Evolutionary conservation across 305 asterid species (phyloP), one percentile per base, ranked within the genome.

Genomic region (Withania somnifera): DNA sequence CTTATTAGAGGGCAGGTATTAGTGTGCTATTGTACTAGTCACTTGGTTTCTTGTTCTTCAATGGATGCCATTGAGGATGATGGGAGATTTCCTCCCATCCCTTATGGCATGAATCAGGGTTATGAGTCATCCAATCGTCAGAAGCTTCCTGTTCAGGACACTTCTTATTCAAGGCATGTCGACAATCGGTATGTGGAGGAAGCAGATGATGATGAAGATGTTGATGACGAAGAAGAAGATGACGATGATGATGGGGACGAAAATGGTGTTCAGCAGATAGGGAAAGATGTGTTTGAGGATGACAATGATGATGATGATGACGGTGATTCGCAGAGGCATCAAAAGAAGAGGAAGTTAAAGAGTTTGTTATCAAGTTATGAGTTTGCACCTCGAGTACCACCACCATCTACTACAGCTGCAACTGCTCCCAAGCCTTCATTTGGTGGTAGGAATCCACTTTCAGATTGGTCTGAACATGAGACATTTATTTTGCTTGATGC

Each of bases 391-490:
- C 89, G 97, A 54, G 81, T 88, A 42, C 93, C 95, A 11, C 83
- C 93, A 2, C 88, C 89, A 57, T 32, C 88, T 1, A 77, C 89
- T 7, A 84, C 82, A 11, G 64, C 84, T 0, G 77, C 83, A 54
- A 60, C 89, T 2, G 71, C 79, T 40, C 86, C 91, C 1, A 93
- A 90, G 85, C 83, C 90, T 10, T 81, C 93, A 0, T 85, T 85
- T 52, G 95, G 96, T 32, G 97, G 98, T 4, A 89, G 97, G 30
- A 95, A 90, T 81, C 91, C 98, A 2, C 93, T 88, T 79, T 89
- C 97, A 2, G 97, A 93, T 83, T 95, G 98, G 98, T 88, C 94
- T 2, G 97, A 95, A 88, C 90, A 85, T 5, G 98, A 93, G 87
- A 92, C 97, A 2, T 84, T 92, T 38, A 77, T 89, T 83, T 82